Percentiles rank a stretch among this genome's conserved stretches.
These are phyloP conservation scores for Plasmopara viticola DNA, from an alignment of 352 stramenopile species.

Conservation along the genomic window DNA sequence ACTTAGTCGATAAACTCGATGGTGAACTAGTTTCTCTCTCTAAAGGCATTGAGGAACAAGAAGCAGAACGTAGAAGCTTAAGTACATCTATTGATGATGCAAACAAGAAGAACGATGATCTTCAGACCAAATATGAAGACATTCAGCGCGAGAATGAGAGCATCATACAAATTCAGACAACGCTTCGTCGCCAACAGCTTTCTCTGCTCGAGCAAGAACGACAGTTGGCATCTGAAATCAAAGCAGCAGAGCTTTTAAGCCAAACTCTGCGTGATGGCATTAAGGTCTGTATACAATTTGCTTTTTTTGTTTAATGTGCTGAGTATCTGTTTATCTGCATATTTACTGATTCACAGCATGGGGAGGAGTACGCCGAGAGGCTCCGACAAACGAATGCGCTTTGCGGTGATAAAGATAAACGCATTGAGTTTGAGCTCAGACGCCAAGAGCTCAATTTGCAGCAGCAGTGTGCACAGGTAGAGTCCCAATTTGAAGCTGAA, in stretches of 20 bases:
- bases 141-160: slow-evolving; percentile 17
- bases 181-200: slow-evolving; percentile 18
- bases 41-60: slow-evolving; percentile 21
- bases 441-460: slow-evolving; percentile 24
- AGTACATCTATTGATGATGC: slow-evolving; percentile 5
- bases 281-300: slow-evolving; percentile 15
- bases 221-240: slow-evolving; percentile 7
- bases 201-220: slow-evolving; percentile 21
- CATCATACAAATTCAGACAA: slow-evolving; percentile 15
- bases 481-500: slow-evolving; percentile 20
- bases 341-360: slow-evolving; percentile 12
- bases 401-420: slow-evolving; percentile 10
- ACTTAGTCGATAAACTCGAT: slow-evolving; percentile 9
- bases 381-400: slow-evolving; percentile 10
- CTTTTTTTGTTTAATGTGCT: neutral
- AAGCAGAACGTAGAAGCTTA: slow-evolving; percentile 11
- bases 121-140: slow-evolving; percentile 13
- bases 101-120: slow-evolving; percentile 12
- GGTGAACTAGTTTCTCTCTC: slow-evolving; percentile 13
- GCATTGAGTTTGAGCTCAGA: slow-evolving; percentile 27
- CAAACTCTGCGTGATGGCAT: slow-evolving; percentile 25
- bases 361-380: slow-evolving; percentile 12
- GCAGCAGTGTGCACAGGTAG: slow-evolving; percentile 22
- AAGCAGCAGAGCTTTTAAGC: slow-evolving; percentile 19
- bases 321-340: neutral